phyloP scores from a whole-genome alignment of 768 basidiomycete species.

The Psilocybe cyanescens region DNA sequence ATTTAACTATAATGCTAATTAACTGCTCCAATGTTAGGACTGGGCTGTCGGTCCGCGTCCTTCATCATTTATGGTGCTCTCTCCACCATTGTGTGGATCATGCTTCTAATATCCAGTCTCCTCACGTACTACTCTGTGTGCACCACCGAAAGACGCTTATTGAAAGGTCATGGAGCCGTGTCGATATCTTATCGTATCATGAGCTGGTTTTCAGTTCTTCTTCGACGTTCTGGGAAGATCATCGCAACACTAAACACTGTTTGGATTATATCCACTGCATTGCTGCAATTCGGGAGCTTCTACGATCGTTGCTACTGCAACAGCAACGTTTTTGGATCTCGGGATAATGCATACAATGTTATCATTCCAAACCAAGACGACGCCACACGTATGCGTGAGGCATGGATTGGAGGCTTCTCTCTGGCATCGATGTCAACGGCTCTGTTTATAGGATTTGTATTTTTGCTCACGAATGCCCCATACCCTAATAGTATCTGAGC shows the following conservation, averaged over 20 bases:
- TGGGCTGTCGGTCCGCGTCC: too few relatives aligned
- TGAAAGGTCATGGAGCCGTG: background rate
- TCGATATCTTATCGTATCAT: conserved; percentile 7
- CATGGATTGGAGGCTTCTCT: conserved; percentile 41
- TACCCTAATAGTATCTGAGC: too few relatives aligned
- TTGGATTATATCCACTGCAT: conserved; percentile 31
- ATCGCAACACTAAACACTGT: conserved; percentile 33
- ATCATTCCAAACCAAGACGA: conserved; percentile 25
- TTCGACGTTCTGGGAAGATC: conserved; percentile 33
- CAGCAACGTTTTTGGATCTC: conserved; percentile 32
- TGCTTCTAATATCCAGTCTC: conserved; percentile 13
- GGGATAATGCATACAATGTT: conserved; percentile 31
- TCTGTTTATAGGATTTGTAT: conserved; percentile 19
- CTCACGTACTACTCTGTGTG: conserved; percentile 28
- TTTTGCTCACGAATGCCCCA: too few relatives aligned
- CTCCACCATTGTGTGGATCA: background rate
- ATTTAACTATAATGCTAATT: too few relatives aligned
- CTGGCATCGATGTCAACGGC: conserved; percentile 28
- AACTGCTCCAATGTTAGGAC: too few relatives aligned
- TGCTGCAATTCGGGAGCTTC: conserved; percentile 37
- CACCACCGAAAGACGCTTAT: background rate
- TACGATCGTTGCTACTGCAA: conserved; percentile 41
- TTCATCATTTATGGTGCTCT: too few relatives aligned
- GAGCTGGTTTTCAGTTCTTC: conserved; percentile 22
- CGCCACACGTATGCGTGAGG: conserved; percentile 25